Conservation (phyloP, 805 yeast species). For the Saturnispora gosingensis region DNA sequence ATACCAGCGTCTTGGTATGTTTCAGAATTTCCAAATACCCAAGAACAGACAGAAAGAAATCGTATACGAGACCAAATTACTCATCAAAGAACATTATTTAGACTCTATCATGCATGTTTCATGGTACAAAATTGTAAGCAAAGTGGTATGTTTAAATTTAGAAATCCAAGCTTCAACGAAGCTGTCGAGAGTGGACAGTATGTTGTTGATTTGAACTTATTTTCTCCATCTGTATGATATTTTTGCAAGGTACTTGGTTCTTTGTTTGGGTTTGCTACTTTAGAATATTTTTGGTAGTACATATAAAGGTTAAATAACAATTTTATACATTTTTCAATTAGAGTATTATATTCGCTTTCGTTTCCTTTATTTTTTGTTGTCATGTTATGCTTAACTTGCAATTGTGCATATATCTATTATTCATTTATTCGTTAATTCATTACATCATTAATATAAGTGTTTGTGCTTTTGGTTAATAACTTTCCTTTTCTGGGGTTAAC, state of each 20-base stretch:
- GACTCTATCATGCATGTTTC: constrained; percentile 36
- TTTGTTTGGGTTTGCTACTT: background rate
- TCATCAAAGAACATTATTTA: constrained; percentile 31
- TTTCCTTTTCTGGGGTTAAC: background rate
- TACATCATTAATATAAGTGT: background rate
- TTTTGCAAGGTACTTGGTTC: too few species aligned
- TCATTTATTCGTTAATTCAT: background rate
- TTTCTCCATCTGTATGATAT: background rate
- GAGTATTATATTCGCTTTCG: background rate
- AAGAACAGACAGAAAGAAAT: constrained; percentile 35
- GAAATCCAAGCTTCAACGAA: constrained; percentile 31
- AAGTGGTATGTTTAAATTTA: constrained; percentile 37
- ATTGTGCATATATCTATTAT: background rate
- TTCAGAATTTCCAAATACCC: constrained; percentile 52
- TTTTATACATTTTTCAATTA: background rate
- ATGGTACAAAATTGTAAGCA: constrained; percentile 23
- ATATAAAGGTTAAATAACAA: background rate
- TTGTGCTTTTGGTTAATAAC: background rate
- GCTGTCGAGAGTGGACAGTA: constrained; percentile 20
- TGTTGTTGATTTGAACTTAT: constrained; percentile 8
- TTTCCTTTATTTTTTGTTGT: background rate
- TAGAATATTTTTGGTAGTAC: background rate
- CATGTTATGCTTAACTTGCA: background rate
- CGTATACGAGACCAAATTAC: constrained; percentile 20
- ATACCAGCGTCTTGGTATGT: constrained; percentile 52